Base-by-base conservation (phyloP, 768 basidiomycete species). In the Podaxis rugospora region DNA sequence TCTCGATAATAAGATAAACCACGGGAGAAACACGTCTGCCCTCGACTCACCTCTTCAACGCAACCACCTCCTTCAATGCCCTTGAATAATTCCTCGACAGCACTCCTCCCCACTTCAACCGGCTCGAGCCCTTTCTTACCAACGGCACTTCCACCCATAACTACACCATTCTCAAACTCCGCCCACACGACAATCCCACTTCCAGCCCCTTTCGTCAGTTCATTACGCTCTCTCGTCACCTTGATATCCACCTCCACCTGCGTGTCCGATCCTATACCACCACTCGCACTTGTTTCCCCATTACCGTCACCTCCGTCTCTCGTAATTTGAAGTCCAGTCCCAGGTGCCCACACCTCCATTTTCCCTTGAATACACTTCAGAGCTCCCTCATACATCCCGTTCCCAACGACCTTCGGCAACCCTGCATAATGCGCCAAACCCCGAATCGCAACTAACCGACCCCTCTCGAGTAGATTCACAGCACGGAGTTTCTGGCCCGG, bases 161-260 rank as follows among this genome's bases (percentile, higher is more conserved):
- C 69, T 50, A 88, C 89, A 1, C 88, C 89, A 13, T 76, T 77
- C 39, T 82, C 82, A 23, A 90, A 81, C 71, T 90, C 86, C 0
- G 89, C 90, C 87, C 88, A 90, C 13, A 92, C 70, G 1, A 90
- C 76, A 57, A 92, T 84, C 0, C 90, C 89, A 39, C 86, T 87
- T 1, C 90, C 90, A 3, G 78, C 80, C 0, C 89, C 89, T n/a
- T 75, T 74, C 1, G 78, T 75, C 49, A 79, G 70, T 13, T 73
- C 70, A 36, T 77, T 75, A 36, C 69, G 74, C 62, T 87, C 85
- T 49, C 81, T 70, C 36, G 62, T 68, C 52, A 62, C 69, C 49
- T 70, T 63, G 13, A 86, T 80, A 5, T 78, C 66, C 4, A 88
- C 73, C 16, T 70, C 63, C 10, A 78, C 62, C 35, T 64, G 62